A percentile compares a stretch with the other conserved stretches of the same genome.
phyloP scores from a whole-genome alignment of 2,329 filamentous ascomycete species.

The Tolypocladium ovalisporum region DNA sequence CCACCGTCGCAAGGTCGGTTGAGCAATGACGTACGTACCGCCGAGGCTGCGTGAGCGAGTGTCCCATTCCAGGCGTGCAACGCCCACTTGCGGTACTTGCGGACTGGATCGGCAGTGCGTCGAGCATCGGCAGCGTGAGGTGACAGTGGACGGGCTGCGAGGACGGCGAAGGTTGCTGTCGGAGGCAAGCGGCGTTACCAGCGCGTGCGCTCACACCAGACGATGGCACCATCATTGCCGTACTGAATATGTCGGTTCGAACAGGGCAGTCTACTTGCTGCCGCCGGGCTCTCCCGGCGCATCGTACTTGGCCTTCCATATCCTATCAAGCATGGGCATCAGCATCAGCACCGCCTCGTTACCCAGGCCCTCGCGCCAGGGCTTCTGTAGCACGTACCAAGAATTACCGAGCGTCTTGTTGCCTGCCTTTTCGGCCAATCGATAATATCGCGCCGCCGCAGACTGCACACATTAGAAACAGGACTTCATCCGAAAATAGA shows the following conservation, averaged over 20 bases:
- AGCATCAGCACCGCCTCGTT: not conserved
- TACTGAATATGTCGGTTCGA: too few relatives aligned
- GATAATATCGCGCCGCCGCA: slow-evolving; percentile 79
- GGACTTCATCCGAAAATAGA: slow-evolving; percentile 12
- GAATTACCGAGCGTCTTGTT: slow-evolving; percentile 88
- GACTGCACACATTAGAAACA: slow-evolving; percentile 37
- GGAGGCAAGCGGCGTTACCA: not conserved
- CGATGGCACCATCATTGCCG: not conserved
- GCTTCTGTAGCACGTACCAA: slow-evolving; percentile 58
- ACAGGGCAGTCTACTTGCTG: slow-evolving; percentile 25
- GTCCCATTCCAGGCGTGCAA: not conserved
- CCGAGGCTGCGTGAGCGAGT: not conserved
- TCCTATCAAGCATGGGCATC: slow-evolving; percentile 44
- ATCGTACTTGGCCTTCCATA: slow-evolving; percentile 96
- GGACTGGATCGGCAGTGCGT: not conserved
- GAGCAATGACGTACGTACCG: not conserved
- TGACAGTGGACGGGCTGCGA: not conserved
- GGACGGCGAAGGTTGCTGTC: not conserved
- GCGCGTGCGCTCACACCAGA: not conserved
- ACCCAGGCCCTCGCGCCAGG: not conserved
- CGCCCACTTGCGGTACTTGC: not conserved
- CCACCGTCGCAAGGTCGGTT: not conserved
- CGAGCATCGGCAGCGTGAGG: not conserved
- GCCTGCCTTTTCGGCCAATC: slow-evolving; percentile 78
- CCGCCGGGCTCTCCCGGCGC: slow-evolving; percentile 27